Evolutionary conservation across 139 green algal species (phyloP).

Genomic region (Closterium sp.): DNA sequence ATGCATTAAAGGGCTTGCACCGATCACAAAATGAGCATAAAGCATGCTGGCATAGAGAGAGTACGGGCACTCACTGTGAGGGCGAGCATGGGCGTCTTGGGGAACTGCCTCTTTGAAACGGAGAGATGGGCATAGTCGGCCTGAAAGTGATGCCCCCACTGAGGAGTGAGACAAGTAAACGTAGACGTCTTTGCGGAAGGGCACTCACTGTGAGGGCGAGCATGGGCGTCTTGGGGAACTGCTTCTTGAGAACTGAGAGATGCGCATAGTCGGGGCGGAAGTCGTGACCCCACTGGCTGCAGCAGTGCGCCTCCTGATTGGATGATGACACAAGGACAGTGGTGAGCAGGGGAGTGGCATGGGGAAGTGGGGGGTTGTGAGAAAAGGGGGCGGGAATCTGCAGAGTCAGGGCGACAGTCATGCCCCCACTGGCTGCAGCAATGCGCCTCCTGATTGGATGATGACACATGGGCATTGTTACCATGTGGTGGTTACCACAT

Average conservation of each 20-base stretch:
- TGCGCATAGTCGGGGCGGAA: slow-evolving; percentile 78
- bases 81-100: slow-evolving; percentile 33
- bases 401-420: slow-evolving; percentile 74
- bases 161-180: not conserved
- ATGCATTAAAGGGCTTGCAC: no score
- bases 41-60: not conserved
- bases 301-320: slow-evolving; percentile 51
- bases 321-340: not conserved
- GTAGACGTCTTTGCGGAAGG: no score
- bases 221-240: slow-evolving; percentile 62
- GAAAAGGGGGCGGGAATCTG: not conserved
- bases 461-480: not conserved
- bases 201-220: slow-evolving; percentile 71
- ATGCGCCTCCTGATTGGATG: slow-evolving; percentile 41
- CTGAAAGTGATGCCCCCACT: slow-evolving; percentile 85
- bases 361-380: not conserved
- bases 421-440: slow-evolving; percentile 70
- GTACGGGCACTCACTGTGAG: not conserved
- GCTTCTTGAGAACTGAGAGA: slow-evolving; percentile 59
- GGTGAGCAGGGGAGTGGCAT: not conserved
- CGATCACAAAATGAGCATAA: no score
- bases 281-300: slow-evolving; percentile 74
- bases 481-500: not conserved
- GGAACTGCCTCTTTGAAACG: slow-evolving; percentile 57
- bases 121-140: slow-evolving; percentile 73